These are phyloP conservation scores for Aegilops umbellulata DNA, from an alignment of 176 grass and related monocot genomes.

Conservation along the genomic window DNA sequence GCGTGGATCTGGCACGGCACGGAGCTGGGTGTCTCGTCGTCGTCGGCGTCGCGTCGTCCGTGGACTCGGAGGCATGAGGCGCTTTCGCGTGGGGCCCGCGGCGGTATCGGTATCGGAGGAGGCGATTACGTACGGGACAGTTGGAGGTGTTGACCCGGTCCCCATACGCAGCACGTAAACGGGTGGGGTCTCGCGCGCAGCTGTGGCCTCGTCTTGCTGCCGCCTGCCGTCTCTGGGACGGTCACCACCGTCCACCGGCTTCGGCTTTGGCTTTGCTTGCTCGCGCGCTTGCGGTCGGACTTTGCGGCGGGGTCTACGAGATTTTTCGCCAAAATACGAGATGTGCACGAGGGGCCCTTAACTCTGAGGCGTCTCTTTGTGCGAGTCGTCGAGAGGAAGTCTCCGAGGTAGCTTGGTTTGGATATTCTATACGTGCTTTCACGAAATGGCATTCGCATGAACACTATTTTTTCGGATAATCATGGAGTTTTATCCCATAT, in stretches of 20 bases:
- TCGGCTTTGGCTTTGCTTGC: neutral
- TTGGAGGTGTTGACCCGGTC: slow-evolving; percentile 43
- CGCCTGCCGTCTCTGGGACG: slow-evolving; percentile 16
- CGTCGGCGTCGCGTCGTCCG: neutral
- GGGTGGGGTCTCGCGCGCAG: neutral
- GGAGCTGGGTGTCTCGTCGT: neutral
- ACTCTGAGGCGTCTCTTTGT: neutral
- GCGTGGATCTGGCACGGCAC: slow-evolving; percentile 38
- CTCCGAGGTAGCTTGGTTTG: neutral
- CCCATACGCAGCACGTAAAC: neutral
- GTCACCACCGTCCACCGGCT: neutral
- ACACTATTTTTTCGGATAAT: no score
- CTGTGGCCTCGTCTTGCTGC: neutral
- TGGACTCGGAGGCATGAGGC: neutral
- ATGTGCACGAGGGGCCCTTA: neutral
- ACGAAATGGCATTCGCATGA: neutral
- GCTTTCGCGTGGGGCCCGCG: slow-evolving; percentile 7
- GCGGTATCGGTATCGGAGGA: neutral
- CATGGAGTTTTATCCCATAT: no score
- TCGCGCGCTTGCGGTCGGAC: neutral
- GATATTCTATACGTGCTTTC: neutral
- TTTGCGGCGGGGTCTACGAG: slow-evolving; percentile 35
- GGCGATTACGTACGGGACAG: slow-evolving; percentile 32
- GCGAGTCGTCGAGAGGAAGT: neutral
- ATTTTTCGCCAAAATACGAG: neutral